Evolutionary conservation across 2,329 filamentous ascomycete species (phyloP).

Genomic region (Monilinia fructigena): DNA sequence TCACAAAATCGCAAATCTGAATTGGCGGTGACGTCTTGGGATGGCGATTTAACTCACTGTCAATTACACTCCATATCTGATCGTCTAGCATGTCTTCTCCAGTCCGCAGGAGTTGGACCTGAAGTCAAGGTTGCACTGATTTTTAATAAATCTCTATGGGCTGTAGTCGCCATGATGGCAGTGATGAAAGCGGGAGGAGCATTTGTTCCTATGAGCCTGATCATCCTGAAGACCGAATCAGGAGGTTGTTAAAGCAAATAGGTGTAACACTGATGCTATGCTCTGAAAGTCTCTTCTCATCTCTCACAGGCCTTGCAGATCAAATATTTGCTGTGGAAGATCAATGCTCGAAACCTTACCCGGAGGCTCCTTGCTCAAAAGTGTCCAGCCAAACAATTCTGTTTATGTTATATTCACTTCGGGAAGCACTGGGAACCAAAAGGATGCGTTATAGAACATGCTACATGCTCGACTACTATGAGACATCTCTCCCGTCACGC

Average conservation of each 20-base stretch:
- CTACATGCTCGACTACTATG: constrained; percentile 24
- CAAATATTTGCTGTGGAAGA: constrained; percentile 10
- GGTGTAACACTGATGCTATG: constrained; percentile 25
- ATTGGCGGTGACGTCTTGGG: constrained; percentile 24
- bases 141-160: constrained; percentile 33
- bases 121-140: constrained; percentile 28
- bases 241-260: constrained; percentile 20
- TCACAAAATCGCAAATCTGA: neutral
- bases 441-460: constrained; percentile 28
- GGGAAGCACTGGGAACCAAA: constrained; percentile 36
- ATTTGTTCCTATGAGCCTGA: constrained; percentile 37
- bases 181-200: constrained; percentile 36
- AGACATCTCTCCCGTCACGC: constrained; percentile 18
- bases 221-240: constrained; percentile 22
- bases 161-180: constrained; percentile 36
- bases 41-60: constrained; percentile 34
- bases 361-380: neutral
- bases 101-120: constrained; percentile 26
- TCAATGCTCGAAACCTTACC: neutral
- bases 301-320: neutral
- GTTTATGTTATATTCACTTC: constrained; percentile 32
- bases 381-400: neutral
- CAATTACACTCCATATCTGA: constrained; percentile 32
- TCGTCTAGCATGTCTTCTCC: constrained; percentile 29
- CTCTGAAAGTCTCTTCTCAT: constrained; percentile 17